Evolutionary conservation across 1,139 yeast species (phyloP).

Genomic region (Maudiozyma humilis): DNA sequence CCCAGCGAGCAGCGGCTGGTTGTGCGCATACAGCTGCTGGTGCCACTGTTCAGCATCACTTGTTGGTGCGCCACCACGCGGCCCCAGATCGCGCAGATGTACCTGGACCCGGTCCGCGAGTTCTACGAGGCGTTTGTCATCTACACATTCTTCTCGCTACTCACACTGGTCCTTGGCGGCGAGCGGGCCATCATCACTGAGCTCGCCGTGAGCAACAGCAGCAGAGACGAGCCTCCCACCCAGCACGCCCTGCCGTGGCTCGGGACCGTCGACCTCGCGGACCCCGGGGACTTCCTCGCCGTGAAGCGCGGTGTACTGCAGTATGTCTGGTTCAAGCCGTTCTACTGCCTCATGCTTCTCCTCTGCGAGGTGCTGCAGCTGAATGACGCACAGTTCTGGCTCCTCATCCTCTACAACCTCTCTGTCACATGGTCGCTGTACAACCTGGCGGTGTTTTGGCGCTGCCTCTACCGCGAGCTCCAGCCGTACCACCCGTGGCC

Average conservation of each 20-base stretch:
- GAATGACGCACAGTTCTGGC: conserved; percentile 24
- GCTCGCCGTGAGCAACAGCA: conserved; percentile 56
- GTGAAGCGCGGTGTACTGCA: conserved; percentile 85
- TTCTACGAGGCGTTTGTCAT: conserved; percentile 94
- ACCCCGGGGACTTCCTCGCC: conserved; percentile 66
- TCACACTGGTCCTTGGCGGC: conserved; percentile 84
- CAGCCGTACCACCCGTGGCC: conserved; percentile 81
- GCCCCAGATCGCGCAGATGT: conserved; percentile 31
- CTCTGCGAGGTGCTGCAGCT: conserved; percentile 43
- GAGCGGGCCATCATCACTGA: conserved; percentile 74
- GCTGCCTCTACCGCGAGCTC: conserved; percentile 68
- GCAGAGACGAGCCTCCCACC: conserved; percentile 39
- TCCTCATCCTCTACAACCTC: conserved; percentile 60
- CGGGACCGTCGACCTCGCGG: conserved; percentile 65
- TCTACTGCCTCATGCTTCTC: conserved; percentile 53
- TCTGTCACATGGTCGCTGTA: conserved; percentile 78
- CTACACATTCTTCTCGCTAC: conserved; percentile 78
- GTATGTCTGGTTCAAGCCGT: conserved; percentile 90
- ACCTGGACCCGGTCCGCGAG: conserved; percentile 74
- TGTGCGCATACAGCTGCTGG: conserved; percentile 62
- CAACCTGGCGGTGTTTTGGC: conserved; percentile 87
- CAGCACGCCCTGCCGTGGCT: conserved; percentile 56
- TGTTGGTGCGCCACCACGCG: conserved; percentile 50
- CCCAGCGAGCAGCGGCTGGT: conserved; percentile 83
- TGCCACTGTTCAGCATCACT: conserved; percentile 47